Evolutionary conservation across 352 stramenopile genomes (phyloP), one percentile per base, ranked within the genome.

Genomic region (Pythium dissimile): DNA sequence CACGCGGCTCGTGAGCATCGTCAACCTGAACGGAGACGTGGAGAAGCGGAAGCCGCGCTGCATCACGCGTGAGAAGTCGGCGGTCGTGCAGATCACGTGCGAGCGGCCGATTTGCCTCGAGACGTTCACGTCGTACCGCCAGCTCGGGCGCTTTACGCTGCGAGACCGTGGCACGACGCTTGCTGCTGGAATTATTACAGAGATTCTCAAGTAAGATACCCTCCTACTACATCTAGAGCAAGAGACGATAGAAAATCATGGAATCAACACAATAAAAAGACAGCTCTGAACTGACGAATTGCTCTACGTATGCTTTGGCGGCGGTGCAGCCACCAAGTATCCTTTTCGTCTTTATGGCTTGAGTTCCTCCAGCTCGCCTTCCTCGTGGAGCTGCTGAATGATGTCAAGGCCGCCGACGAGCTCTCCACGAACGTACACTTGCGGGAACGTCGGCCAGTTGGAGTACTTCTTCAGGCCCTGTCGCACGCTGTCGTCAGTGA

Each of bases 381-480:
- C 84, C 52, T 97, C 83, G 47, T 95, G 80, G 60, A 99, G 83
- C 69, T 99, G 96, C 72, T 97, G 94, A 24, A 99, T 78, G 68
- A 99, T 98, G 71, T 99, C 97, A 48, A 99, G 78, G 15, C 97
- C 97, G 59, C 97, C 97, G 12, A 99, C 83, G 59, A 99, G 84
- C 67, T 99, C 93, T 43, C 97, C 97, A 31, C 97, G 90, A 23
- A 98, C 86, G 77, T 99, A 99, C 6, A 99, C 66, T 68, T 99
- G 95, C 11, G 97, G 97, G 77, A 96, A 99, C 16, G 97, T 99
- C 10, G 96, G 96, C 97, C 97, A 99, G 79, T 99, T 98, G 10
- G 80, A 97, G 68, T 93, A 98, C 60, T 95, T 91, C 75, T 99
- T 99, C 41, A 99, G 82, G 12, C 92, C 95, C 71, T 99, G 88